Base-by-base conservation (phyloP, 202 grass and related monocot genomes). In the Panicum virgatum region DNA sequence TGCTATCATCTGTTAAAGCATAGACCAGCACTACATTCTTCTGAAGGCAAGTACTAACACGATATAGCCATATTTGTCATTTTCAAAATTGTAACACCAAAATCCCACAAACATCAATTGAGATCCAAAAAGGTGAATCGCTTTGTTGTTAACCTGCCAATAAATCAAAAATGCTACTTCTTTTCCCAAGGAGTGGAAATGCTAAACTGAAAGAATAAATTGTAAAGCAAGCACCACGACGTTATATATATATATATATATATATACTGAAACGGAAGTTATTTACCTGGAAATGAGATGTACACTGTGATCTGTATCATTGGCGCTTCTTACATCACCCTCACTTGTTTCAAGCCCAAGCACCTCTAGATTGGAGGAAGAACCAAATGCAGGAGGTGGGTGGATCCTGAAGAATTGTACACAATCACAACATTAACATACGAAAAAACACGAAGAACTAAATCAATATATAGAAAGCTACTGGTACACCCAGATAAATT, bases 361-460 rank as follows among this genome's bases (percentile, higher is more conserved):
- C 0, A 56, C 80, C 76, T 90, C 88, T 6, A 91, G 54, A 84
- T 90, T 85, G 48, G 83, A 84, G 18, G 92, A 89, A 20, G 88
- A 90, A 60, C 86, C 89, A 80, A 98, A 98, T 2, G 88, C 78
- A 9, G 92, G 96, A 66, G 86, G 82, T 68, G 86, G 76, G 39
- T 88, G 89, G 51, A 75, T 56, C 73, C 90, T 94, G 84, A 74
- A 37, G 22, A 32, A 13, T 66, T 76, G 50, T 61, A 22, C 38
- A 39, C 15, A 26, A 26, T 9, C 29, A 60, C 62, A 45, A 69
- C 42, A 88, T 45, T 27, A 66, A 48, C 68, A 6, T 30, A 27
- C 30, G 38, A 34, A 42, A 61, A 57, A 13, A 19, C 42, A 26
- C 39, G 9, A 53, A 60, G 30, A 54, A 9, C 22, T 58, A 26